Conservation (phyloP, 2,329 filamentous ascomycete species). For the Paecilomyces fulvus region DNA sequence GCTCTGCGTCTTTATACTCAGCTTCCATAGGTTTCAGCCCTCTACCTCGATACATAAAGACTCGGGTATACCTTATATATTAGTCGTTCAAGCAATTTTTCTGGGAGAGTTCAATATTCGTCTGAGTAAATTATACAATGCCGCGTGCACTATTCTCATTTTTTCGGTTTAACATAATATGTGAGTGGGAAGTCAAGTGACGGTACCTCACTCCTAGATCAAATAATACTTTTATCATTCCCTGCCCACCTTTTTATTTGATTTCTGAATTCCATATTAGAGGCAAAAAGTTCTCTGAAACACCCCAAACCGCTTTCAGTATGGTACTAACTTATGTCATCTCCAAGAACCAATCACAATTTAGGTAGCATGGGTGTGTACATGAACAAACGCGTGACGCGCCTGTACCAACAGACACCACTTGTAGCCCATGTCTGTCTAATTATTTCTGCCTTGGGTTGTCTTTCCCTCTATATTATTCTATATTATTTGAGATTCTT, state of each 20-base stretch:
- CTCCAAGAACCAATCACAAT: no score
- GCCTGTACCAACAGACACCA: no score
- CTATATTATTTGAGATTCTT: constrained; percentile 1
- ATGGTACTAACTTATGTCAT: no score
- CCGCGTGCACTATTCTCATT: not conserved
- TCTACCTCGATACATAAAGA: not conserved
- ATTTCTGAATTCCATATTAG: no score
- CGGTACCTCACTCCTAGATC: no score
- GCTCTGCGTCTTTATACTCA: not conserved
- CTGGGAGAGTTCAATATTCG: not conserved
- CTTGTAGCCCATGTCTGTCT: not conserved
- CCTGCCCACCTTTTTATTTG: no score
- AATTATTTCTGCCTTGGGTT: not conserved
- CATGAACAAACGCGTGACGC: no score
- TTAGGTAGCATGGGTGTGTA: no score
- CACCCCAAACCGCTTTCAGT: no score
- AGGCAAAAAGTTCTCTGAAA: no score
- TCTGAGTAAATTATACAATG: not conserved
- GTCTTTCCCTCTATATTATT: not conserved
- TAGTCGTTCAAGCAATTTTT: not conserved
- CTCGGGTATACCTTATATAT: not conserved
- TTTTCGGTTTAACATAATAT: not conserved
- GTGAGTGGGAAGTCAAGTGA: not conserved
- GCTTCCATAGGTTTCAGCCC: not conserved
- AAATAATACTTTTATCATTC: no score